A percentile compares a stretch with the other conserved stretches of the same genome.
phyloP scores from a whole-genome alignment of 768 basidiomycete species.

The Podaxis sp. region DNA sequence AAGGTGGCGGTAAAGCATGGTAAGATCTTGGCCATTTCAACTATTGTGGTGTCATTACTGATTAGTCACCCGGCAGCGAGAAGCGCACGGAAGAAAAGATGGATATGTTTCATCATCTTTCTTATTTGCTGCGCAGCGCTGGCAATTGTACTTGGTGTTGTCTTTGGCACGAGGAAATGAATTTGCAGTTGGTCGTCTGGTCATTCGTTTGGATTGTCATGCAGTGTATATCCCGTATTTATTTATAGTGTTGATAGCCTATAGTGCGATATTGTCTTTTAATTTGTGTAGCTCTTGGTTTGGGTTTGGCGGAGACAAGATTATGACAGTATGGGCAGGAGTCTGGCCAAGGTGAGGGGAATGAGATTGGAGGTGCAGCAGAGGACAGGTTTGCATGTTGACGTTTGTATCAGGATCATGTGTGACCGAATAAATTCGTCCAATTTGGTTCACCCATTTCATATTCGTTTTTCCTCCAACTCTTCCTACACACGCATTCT shows the following conservation, averaged over 20 bases:
- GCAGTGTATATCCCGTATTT: slow-evolving; percentile 9
- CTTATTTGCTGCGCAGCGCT: slow-evolving; percentile 53
- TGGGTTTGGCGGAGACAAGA: not conserved
- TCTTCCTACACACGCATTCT: slow-evolving; percentile 8
- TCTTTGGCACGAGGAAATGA: slow-evolving; percentile 24
- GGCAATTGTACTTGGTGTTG: slow-evolving; percentile 54
- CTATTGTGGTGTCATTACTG: slow-evolving; percentile 2
- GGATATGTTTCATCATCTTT: slow-evolving; percentile 76
- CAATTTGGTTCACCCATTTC: not conserved
- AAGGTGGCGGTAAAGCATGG: slow-evolving; percentile 60
- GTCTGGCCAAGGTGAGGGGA: not conserved
- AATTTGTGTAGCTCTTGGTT: not conserved
- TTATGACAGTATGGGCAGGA: not conserved
- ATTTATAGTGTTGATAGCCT: not conserved
- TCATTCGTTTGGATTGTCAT: not conserved
- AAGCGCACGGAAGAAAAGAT: slow-evolving; percentile 72
- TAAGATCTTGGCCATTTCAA: slow-evolving; percentile 13
- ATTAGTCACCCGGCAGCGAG: slow-evolving; percentile 23
- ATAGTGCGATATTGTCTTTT: not conserved
- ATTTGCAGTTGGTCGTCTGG: not conserved
- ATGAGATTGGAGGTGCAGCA: not conserved
- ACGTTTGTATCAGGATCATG: not conserved
- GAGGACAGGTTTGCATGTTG: not conserved
- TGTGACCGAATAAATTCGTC: slow-evolving; percentile 2
- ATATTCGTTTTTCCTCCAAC: slow-evolving; percentile 1